phyloP scores from a whole-genome alignment of 2,329 filamentous ascomycete genomes.

The Talaromyces sp. region DNA sequence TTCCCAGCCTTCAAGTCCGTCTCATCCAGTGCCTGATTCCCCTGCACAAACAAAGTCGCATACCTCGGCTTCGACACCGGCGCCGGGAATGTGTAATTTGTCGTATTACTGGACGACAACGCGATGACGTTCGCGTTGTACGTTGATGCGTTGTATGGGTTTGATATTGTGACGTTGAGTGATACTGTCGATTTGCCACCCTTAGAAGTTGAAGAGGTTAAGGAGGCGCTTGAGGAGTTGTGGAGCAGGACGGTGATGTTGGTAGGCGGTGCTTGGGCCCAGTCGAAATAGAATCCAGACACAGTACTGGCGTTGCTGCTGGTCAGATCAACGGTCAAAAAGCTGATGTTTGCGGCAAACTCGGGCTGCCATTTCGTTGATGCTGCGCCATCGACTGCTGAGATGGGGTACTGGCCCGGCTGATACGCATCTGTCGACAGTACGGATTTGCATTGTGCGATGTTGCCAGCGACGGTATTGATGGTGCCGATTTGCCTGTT shows the following conservation, averaged over 20 bases:
- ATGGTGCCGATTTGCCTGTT: constrained; percentile 58
- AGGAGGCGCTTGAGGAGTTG: constrained; percentile 36
- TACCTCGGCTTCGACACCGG: constrained; percentile 37
- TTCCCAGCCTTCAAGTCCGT: constrained; percentile 31
- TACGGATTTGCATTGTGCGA: constrained; percentile 62
- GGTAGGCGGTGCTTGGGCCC: constrained; percentile 55
- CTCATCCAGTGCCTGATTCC: constrained; percentile 39
- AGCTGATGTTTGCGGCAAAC: constrained; percentile 48
- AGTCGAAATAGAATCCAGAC: constrained; percentile 56
- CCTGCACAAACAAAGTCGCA: constrained; percentile 45
- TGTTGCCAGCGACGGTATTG: constrained; percentile 57
- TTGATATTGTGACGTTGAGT: constrained; percentile 27
- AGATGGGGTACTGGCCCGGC: constrained; percentile 67
- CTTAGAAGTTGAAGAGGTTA: background rate
- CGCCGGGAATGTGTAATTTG: constrained; percentile 35
- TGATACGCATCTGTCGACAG: constrained; percentile 48
- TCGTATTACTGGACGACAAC: constrained; percentile 42
- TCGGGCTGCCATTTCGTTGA: constrained; percentile 66
- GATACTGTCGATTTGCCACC: background rate
- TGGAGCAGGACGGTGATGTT: constrained; percentile 56
- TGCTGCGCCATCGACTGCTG: constrained; percentile 63
- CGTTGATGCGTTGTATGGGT: constrained; percentile 32
- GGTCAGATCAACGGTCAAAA: constrained; percentile 57
- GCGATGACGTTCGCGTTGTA: constrained; percentile 34
- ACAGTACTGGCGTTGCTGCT: constrained; percentile 27